These are phyloP conservation scores for Neofusicoccum kwambonambiense DNA, from an alignment of 2,329 filamentous ascomycete genomes.

Conservation along the genomic window DNA sequence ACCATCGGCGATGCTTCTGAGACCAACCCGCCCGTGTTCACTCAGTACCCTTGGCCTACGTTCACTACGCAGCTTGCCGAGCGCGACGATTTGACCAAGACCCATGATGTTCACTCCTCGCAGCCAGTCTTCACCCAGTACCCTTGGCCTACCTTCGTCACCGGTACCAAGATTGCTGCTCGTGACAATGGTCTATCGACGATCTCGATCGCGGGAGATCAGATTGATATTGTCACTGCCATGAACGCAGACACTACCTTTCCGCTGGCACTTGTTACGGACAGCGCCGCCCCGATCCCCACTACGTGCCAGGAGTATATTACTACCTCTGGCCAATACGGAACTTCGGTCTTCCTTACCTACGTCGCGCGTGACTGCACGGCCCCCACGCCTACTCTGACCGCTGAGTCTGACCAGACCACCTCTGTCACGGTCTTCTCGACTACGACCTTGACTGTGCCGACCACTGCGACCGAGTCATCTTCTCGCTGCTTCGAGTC, in stretches of 20 bases:
- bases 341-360: not conserved
- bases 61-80: no score
- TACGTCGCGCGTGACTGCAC: constrained; percentile 6
- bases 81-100: no score
- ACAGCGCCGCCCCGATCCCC: not conserved
- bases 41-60: not conserved
- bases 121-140: not conserved
- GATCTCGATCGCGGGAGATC: not conserved
- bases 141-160: not conserved
- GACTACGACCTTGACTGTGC: not conserved
- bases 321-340: not conserved
- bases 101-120: not conserved
- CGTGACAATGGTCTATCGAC: not conserved
- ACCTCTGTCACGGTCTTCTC: not conserved
- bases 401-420: no score
- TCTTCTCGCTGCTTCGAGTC: not conserved
- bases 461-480: not conserved
- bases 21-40: no score
- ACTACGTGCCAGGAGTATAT: not conserved
- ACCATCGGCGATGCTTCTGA: no score
- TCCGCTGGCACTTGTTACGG: not conserved
- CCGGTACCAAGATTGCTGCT: not conserved
- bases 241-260: not conserved
- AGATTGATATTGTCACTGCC: not conserved
- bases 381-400: not conserved